phyloP scores from a whole-genome alignment of 1,284 basidiomycete genomes.

The Ganoderma meredithae region DNA sequence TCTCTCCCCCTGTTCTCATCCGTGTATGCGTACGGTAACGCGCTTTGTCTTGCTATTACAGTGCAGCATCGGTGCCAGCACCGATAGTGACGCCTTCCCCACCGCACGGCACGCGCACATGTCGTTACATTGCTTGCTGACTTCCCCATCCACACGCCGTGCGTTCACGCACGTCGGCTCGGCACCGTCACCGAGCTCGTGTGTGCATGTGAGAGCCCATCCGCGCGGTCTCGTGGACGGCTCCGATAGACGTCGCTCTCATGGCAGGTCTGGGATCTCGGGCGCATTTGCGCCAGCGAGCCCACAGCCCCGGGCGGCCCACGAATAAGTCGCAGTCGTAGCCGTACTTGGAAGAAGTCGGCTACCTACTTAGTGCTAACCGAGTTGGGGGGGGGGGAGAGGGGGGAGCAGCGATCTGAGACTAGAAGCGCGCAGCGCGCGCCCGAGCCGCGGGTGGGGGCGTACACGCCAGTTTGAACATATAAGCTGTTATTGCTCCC shows the following conservation, averaged over 20 bases:
- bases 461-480: conserved; percentile 2
- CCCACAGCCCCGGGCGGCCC: neutral
- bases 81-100: no score
- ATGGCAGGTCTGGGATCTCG: conserved; percentile 4
- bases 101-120: no score
- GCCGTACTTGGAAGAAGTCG: neutral
- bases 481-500: conserved; percentile 2
- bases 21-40: neutral
- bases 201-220: neutral
- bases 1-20: neutral
- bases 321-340: neutral
- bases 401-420: no score
- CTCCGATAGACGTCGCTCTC: conserved; percentile 6
- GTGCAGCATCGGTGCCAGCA: no score
- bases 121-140: no score
- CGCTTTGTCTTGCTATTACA: neutral
- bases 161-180: neutral
- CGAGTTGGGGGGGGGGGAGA: no score
- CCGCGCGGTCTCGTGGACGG: neutral
- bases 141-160: neutral
- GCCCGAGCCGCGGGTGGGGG: no score
- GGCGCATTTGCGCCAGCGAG: neutral
- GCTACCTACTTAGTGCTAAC: no score
- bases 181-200: conserved; percentile 2
- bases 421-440: neutral